Conservation (phyloP, 2,329 filamentous ascomycete species). For the Ceratocystiopsis brevicomis region DNA sequence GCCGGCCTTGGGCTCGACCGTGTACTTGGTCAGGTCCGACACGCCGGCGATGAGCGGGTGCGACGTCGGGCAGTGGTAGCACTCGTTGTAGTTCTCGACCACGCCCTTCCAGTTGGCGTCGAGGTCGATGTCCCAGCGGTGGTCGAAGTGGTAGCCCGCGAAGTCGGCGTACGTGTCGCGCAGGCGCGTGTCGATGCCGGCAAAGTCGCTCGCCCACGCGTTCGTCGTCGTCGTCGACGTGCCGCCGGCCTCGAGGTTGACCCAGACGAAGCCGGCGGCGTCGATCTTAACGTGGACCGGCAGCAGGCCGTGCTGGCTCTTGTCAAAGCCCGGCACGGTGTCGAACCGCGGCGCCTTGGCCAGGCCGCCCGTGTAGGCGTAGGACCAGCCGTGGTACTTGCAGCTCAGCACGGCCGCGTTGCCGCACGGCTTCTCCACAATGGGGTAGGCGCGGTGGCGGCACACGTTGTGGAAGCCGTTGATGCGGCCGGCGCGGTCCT, state of each 20-base stretch:
- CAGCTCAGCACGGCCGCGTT: conserved; percentile 21
- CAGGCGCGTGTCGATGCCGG: conserved; percentile 1
- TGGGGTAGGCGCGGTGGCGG: conserved; percentile 24
- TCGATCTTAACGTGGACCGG: conserved; percentile 25
- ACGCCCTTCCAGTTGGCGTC: conserved; percentile 23
- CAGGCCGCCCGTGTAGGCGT: conserved; percentile 21
- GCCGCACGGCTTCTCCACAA: conserved; percentile 19
- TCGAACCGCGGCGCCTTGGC: conserved; percentile 25
- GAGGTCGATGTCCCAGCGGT: conserved; percentile 14
- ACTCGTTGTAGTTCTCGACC: conserved; percentile 29
- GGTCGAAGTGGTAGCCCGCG: conserved; percentile 11
- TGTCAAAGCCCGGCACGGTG: conserved; percentile 20
- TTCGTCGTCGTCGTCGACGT: conserved; percentile 20
- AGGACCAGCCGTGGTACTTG: conserved; percentile 28
- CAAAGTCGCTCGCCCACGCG: conserved; percentile 22
- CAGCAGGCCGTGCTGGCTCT: conserved; percentile 24
- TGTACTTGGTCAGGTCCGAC: conserved; percentile 25
- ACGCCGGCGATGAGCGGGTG: conserved; percentile 26
- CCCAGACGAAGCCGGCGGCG: conserved; percentile 7
- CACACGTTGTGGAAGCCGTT: conserved; percentile 26
- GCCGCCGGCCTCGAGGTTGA: conserved; percentile 20
- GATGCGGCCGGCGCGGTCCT: conserved; percentile 16
- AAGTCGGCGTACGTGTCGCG: conserved; percentile 11
- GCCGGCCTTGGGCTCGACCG: conserved; percentile 16
- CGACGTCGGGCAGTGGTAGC: conserved; percentile 29